Evolutionary conservation across 2,329 filamentous ascomycete species (phyloP).

Genomic region (Aspergillus sp.): DNA sequence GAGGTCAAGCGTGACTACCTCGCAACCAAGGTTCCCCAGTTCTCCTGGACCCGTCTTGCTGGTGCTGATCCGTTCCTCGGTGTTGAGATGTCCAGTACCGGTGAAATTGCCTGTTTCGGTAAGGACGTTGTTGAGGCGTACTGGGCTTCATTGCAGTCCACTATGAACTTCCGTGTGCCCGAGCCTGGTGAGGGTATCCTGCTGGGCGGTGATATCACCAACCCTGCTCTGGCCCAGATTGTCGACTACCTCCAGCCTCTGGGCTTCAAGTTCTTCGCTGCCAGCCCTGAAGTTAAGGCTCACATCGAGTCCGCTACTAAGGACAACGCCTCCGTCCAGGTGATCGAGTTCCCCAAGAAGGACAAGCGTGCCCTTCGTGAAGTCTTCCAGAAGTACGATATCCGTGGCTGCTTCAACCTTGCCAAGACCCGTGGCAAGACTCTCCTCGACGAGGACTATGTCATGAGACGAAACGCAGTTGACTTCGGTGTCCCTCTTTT

Average conservation of each 20-base stretch:
- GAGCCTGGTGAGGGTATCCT: conserved; percentile 93
- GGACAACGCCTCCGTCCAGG: conserved; percentile 70
- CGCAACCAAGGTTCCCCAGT: conserved; percentile 97
- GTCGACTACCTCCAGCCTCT: conserved; percentile 85
- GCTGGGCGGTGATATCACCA: conserved; percentile 79
- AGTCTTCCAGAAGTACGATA: conserved; percentile 96
- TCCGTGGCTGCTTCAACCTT: conserved; percentile 93
- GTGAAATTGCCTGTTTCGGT: conserved; percentile 98
- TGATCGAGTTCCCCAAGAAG: conserved; percentile 94
- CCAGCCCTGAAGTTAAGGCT: conserved; percentile 75
- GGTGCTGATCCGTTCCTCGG: conserved; percentile 97
- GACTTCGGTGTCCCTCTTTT: conserved; percentile 98
- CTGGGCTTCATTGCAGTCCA: conserved; percentile 93
- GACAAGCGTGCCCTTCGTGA: conserved; percentile 94
- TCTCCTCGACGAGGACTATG: conserved; percentile 88
- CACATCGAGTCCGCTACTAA: conserved; percentile 74
- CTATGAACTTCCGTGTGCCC: conserved; percentile 98
- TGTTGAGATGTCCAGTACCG: conserved; percentile 95
- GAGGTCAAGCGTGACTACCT: conserved; percentile 83
- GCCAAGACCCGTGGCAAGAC: conserved; percentile 81
- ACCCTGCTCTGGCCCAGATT: conserved; percentile 71
- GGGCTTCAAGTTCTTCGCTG: conserved; percentile 92
- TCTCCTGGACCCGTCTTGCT: conserved; percentile 97
- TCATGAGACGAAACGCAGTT: conserved; percentile 97
- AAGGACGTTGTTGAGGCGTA: conserved; percentile 95